These are phyloP conservation scores for Halophytophthora polymorphica DNA, from an alignment of 352 stramenopile species.

Conservation along the genomic window DNA sequence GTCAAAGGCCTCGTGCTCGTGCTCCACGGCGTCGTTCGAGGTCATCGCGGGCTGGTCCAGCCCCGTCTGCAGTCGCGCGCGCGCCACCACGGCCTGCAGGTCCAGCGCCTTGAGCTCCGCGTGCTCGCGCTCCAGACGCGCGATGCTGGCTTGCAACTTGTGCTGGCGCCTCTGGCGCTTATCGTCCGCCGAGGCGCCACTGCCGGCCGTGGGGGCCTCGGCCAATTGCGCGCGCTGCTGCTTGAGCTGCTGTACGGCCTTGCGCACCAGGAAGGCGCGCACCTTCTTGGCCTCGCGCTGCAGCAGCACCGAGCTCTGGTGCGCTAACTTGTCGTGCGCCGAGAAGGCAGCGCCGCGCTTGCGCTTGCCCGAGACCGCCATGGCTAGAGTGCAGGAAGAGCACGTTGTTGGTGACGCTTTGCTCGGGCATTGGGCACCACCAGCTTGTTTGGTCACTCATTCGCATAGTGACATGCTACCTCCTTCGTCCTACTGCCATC, in stretches of 20 bases:
- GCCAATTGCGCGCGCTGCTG: constrained; percentile 38
- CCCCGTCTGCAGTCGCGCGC: constrained; percentile 41
- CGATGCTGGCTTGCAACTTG: constrained; percentile 40
- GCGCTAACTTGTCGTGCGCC: constrained; percentile 61
- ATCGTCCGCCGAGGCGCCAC: constrained; percentile 22
- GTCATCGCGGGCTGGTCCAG: constrained; percentile 23
- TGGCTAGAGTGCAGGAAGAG: no score
- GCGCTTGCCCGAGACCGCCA: constrained; percentile 45
- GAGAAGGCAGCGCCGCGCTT: constrained; percentile 48
- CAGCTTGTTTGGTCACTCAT: no score
- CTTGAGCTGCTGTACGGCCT: constrained; percentile 73
- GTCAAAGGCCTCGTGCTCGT: constrained; percentile 13
- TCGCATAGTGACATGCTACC: no score
- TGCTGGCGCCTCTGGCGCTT: constrained; percentile 41
- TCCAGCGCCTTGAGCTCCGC: constrained; percentile 53
- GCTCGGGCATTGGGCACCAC: no score
- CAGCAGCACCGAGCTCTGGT: constrained; percentile 68
- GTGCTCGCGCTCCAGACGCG: constrained; percentile 54
- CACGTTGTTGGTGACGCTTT: no score
- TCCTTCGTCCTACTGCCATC: no score
- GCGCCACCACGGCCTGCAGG: constrained; percentile 40
- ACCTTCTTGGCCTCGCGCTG: constrained; percentile 80
- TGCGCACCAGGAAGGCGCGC: constrained; percentile 57
- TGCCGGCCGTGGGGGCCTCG: constrained; percentile 7
- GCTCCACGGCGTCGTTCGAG: constrained; percentile 12